Base-by-base conservation (phyloP, 805 yeast genomes). In the Ogataea corticis region DNA sequence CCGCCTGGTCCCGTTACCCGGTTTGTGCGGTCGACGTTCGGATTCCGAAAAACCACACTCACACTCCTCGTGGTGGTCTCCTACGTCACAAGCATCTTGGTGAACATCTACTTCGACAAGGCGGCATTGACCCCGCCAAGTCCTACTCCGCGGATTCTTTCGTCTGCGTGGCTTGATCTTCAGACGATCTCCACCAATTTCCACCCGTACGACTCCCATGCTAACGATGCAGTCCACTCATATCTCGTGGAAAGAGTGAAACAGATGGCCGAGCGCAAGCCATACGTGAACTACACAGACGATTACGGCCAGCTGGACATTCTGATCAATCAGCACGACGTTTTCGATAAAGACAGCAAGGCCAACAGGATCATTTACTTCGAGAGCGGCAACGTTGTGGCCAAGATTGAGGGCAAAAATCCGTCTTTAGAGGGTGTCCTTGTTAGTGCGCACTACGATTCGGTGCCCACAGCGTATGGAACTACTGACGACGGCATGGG, bases 401-500 rank as follows among this genome's bases (percentile, higher is more conserved):
- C 83, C 7, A 81, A 85, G 58, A 66, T 91, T 31, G 74, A 80
- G 56, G 97, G 97, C 19, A 60, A 70, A 12, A 69, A 84, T 42
- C 67, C 75, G 1, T 55, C 67, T 0, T 65, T 85, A 40, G 84
- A 85, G 1, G 95, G 90, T 0, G 63, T 90, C 3, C 66, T 90
- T 33, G 61, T 91, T 3, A 84, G 94, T 55, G 90, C 97, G 4
- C 97, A 91, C 67, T 91, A 71, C 57, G 97, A 90, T 67, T 80
- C 92, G 7, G 97, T 90, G 7, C 95, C 96, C 16, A 80, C 95
- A 2, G 82, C 89, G 4, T 80, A 71, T 55, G 97, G 97, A 25
- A 81, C 94, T 2, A 91, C 97, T 2, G 97, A 91, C 62, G 96
- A 89, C 59, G 97, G 97, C 1, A 82, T 83, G 70, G 97, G 97